Percentiles rank a stretch among this genome's conserved stretches.
Conservation (phyloP, 768 basidiomycete species). For the Boletus tylopilopsis region DNA sequence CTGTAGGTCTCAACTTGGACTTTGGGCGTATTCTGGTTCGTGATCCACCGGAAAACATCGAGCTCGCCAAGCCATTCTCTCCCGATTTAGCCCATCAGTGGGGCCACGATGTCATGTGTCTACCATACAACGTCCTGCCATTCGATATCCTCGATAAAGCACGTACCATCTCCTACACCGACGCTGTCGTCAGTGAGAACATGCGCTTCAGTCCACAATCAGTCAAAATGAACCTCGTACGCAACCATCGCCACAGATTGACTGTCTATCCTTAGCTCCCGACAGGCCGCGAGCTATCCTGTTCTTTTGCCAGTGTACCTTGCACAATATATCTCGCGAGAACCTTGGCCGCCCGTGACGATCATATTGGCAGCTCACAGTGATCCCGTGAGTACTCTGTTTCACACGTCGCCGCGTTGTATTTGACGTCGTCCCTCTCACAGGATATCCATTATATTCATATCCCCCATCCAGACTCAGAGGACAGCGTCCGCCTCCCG, state of each 20-base stretch:
- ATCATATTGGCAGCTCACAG: slow-evolving; percentile 27
- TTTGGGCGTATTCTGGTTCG: slow-evolving; percentile 44
- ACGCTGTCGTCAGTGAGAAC: slow-evolving; percentile 36
- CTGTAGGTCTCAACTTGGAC: slow-evolving; percentile 20
- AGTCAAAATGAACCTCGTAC: slow-evolving; percentile 44
- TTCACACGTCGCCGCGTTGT: not conserved
- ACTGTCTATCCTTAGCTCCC: slow-evolving; percentile 3
- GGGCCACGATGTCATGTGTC: slow-evolving; percentile 47
- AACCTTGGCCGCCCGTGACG: slow-evolving; percentile 28
- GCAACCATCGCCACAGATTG: slow-evolving; percentile 13
- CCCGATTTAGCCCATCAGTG: slow-evolving; percentile 44
- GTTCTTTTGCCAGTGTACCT: slow-evolving; percentile 64
- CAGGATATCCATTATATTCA: slow-evolving; percentile 30
- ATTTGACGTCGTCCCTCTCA: not conserved
- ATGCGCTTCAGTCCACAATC: slow-evolving; percentile 42
- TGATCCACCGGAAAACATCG: slow-evolving; percentile 20
- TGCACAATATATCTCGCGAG: slow-evolving; percentile 41
- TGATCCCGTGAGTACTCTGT: slow-evolving; percentile 19
- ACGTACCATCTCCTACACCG: slow-evolving; percentile 31
- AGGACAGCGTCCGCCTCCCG: slow-evolving; percentile 16
- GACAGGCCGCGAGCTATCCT: slow-evolving; percentile 57
- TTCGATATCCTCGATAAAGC: slow-evolving; percentile 43
- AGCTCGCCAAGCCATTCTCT: slow-evolving; percentile 44
- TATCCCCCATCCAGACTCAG: slow-evolving; percentile 17
- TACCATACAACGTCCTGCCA: slow-evolving; percentile 56